Conservation (phyloP, 2,329 filamentous ascomycete genomes). For the Alternaria rosae region DNA sequence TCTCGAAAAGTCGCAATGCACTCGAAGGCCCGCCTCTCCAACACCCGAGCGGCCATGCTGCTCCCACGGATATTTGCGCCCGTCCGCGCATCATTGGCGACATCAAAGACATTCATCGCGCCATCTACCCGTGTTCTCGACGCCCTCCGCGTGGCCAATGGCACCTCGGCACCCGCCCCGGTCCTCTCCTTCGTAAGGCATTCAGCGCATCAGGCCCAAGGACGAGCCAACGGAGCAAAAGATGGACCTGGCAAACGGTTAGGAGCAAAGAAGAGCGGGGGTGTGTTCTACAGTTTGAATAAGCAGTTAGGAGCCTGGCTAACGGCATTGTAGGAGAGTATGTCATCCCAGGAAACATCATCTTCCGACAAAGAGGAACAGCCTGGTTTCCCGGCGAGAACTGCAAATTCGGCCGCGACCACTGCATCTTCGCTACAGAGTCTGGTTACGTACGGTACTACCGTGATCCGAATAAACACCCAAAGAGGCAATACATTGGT, state of each 20-base stretch:
- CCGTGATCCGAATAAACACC: slow-evolving; percentile 81
- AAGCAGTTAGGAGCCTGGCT: neutral
- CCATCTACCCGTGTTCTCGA: slow-evolving; percentile 43
- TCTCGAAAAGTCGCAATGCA: slow-evolving; percentile 38
- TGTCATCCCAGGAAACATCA: slow-evolving; percentile 95
- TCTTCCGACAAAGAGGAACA: slow-evolving; percentile 95
- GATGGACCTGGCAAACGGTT: slow-evolving; percentile 83
- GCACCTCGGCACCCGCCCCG: slow-evolving; percentile 39
- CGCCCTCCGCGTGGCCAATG: slow-evolving; percentile 42
- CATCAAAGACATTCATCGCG: slow-evolving; percentile 27
- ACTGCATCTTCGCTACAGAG: slow-evolving; percentile 88
- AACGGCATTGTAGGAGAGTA: slow-evolving; percentile 71
- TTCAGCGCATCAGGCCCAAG: slow-evolving; percentile 71
- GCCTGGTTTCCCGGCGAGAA: slow-evolving; percentile 96
- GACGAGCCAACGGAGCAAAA: slow-evolving; percentile 73
- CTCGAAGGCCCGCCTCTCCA: slow-evolving; percentile 14
- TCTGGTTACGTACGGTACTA: slow-evolving; percentile 97
- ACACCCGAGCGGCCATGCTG: slow-evolving; percentile 46
- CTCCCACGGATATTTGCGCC: slow-evolving; percentile 50
- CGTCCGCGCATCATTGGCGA: slow-evolving; percentile 40
- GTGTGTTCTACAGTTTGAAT: slow-evolving; percentile 52
- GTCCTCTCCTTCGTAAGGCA: slow-evolving; percentile 61
- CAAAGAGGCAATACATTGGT: slow-evolving; percentile 92
- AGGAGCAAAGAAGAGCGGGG: slow-evolving; percentile 91
- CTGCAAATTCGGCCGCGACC: slow-evolving; percentile 91